phyloP scores from a whole-genome alignment of 768 basidiomycete species.

The Mycena indigotica region DNA sequence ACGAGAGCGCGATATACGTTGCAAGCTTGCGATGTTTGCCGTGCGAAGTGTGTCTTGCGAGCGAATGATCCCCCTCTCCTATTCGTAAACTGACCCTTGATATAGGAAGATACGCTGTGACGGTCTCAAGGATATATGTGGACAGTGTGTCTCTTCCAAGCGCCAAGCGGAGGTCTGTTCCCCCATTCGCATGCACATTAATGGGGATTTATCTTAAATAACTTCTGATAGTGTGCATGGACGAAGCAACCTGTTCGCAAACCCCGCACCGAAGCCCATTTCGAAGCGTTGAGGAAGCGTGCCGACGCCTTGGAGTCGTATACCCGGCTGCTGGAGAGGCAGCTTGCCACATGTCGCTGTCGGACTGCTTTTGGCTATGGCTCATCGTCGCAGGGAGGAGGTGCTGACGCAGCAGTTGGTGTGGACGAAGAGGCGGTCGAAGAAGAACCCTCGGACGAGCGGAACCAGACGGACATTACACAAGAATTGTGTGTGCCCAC shows the following conservation, averaged over 20 bases:
- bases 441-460: background rate
- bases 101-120: background rate
- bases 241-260: slow-evolving; percentile 2
- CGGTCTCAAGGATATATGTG: background rate
- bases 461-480: slow-evolving; percentile 1
- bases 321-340: background rate
- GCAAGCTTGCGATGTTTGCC: slow-evolving; percentile 9
- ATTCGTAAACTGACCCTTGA: background rate
- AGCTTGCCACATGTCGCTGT: slow-evolving; percentile 2
- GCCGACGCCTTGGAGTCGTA: slow-evolving; percentile 2
- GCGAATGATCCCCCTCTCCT: background rate
- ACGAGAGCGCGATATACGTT: background rate
- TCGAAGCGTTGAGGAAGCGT: slow-evolving; percentile 6
- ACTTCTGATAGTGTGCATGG: slow-evolving; percentile 9
- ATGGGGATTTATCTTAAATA: background rate
- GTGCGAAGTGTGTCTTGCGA: background rate
- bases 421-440: background rate
- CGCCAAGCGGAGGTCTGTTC: background rate
- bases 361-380: no score
- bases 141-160: background rate
- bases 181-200: background rate
- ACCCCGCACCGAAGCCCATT: slow-evolving; percentile 11
- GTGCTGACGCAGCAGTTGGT: background rate
- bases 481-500: slow-evolving; percentile 6
- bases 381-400: no score